Base-by-base conservation (phyloP, 139 green algal species). In the Marvania coccoides region DNA sequence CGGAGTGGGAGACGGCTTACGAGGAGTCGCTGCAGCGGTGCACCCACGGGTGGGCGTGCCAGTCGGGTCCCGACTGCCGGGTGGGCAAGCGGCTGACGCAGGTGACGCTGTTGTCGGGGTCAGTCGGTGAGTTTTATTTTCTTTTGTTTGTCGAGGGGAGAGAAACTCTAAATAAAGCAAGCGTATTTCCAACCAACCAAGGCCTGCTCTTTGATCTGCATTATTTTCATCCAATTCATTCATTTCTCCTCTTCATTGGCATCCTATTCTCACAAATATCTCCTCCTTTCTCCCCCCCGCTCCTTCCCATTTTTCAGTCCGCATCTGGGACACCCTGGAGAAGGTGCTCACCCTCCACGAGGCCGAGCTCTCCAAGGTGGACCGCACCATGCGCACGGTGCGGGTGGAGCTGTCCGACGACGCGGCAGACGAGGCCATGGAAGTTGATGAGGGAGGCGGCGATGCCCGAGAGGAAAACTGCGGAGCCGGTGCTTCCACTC, bases 321-420 rank as follows among this genome's bases (percentile, higher is more conserved):
- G 88, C 33, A 77, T 91, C 58, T 95, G 87, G 88, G 85, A 82
- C n/a, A 65, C 73, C 15, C 78, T 95, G 51, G 88, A 95, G 74
- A 55, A 55, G 26, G 78, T 91, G 40, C 80, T 95, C 51, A 40
- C 57, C 10, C 53, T 63, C 12, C 69, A 88, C 37, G 76, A 89
- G 62, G 23, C 51, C 51, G 68, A 80, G 56, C 73, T 95, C 55
- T 73, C 47, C 34, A 77, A 77, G 26, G 55, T 61, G 31, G 87
- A 95, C 59, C 74, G 85, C 6, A 75, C 61, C 6, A 83, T 95
- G 80, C 68, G 86, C 28, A 79, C 91, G 19, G 80, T 95, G 47
- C 58, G 88, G 15, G 69, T 83, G 5, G 70, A 74, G 31, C 59
- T 81, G 51, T 67, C 62, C 3, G 69, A 76, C 34, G 67, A 53